Conservation (phyloP, 176 grass and related monocot genomes). For the Aegilops umbellulata region DNA sequence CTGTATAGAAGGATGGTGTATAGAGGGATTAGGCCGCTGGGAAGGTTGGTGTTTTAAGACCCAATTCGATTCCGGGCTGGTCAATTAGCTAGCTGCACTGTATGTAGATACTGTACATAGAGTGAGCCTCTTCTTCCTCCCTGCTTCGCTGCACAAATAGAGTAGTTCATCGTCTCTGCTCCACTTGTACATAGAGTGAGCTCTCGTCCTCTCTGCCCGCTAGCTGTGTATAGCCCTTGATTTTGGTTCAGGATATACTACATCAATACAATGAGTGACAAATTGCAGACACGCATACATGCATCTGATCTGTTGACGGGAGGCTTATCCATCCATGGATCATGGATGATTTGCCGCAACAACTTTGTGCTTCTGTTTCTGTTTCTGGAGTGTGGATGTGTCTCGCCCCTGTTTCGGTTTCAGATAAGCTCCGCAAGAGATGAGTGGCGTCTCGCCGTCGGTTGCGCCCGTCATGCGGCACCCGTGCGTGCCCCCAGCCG, state of each 20-base stretch:
- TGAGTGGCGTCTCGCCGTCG: background rate
- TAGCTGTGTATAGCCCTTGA: no score
- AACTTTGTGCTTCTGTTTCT: no score
- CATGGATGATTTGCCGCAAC: background rate
- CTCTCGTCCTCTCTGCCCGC: no score
- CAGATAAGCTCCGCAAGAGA: conserved; percentile 2
- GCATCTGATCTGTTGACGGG: no score
- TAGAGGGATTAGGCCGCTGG: no score
- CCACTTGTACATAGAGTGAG: no score
- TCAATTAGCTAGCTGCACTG: background rate
- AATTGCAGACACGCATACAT: no score
- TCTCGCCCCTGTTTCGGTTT: background rate
- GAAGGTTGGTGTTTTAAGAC: conserved; percentile 10
- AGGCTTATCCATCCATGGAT: background rate
- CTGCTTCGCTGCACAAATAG: no score
- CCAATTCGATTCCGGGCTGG: background rate
- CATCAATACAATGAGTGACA: no score
- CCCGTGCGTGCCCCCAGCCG: background rate
- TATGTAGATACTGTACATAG: background rate
- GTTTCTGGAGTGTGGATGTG: background rate
- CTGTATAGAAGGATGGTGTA: no score
- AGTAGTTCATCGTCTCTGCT: no score
- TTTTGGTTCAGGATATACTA: no score
- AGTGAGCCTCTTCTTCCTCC: background rate
- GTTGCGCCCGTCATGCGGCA: conserved; percentile 19